Evolutionary conservation across 78 protist species (phyloP).

Genomic region (Capsaspora owczarzaki): DNA sequence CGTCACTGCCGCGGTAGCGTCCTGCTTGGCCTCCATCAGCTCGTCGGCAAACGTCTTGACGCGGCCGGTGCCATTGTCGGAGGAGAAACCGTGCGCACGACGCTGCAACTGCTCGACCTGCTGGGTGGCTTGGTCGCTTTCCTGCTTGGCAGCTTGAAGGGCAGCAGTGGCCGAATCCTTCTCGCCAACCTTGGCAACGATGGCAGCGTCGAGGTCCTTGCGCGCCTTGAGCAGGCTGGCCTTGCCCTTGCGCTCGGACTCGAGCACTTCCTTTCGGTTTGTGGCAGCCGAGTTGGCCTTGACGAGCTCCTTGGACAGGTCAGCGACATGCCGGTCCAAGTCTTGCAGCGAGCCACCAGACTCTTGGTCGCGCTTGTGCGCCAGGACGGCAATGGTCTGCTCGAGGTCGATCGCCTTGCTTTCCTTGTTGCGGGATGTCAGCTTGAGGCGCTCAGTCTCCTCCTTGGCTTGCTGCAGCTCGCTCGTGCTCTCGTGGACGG

Average conservation of each 20-base stretch:
- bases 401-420: background rate
- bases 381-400: background rate
- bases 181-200: constrained; percentile 32
- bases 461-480: too few species aligned
- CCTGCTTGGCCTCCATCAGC: constrained; percentile 23
- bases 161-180: background rate
- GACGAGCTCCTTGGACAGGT: constrained; percentile 46
- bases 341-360: background rate
- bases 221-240: background rate
- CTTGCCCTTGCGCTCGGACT: constrained; percentile 23
- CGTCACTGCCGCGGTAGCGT: constrained; percentile 17
- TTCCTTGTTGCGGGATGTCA: too few species aligned
- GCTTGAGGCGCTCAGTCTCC: too few species aligned
- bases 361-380: constrained; percentile 9
- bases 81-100: constrained; percentile 20
- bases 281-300: constrained; percentile 22
- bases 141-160: background rate
- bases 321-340: constrained; percentile 19
- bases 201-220: background rate
- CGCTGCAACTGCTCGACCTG: constrained; percentile 25
- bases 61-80: constrained; percentile 19
- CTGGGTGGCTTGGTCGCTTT: constrained; percentile 7
- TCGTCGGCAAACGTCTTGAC: background rate
- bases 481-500: too few species aligned
- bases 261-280: constrained; percentile 23